Percentiles rank a stretch among this genome's conserved stretches.
phyloP scores from a whole-genome alignment of 2,329 filamentous ascomycete genomes.

The Aspergillus vadensis region DNA sequence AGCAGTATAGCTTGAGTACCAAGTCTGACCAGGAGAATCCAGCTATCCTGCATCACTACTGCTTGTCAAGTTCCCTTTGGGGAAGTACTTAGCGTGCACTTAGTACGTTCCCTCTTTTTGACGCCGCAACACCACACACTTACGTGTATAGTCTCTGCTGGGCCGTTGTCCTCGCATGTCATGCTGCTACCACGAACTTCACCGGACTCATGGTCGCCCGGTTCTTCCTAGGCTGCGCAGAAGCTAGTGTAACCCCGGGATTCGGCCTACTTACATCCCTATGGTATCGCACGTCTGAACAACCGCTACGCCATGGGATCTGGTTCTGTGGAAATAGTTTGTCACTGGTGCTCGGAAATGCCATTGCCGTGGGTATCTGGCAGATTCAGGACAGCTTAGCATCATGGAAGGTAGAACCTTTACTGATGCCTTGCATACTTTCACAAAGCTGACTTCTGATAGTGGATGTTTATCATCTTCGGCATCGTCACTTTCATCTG shows the following conservation, averaged over 20 bases:
- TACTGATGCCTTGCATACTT: no score
- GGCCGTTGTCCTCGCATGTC: conserved; percentile 33
- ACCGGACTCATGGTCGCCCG: conserved; percentile 43
- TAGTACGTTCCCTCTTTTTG: conserved; percentile 15
- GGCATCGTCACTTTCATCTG: conserved; percentile 28
- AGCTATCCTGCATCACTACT: conserved; percentile 33
- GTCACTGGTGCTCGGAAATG: conserved; percentile 28
- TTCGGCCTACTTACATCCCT: conserved; percentile 39
- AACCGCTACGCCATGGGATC: conserved; percentile 33
- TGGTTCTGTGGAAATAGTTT: conserved; percentile 36
- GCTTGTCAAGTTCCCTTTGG: conserved; percentile 40
- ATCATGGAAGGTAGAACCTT: conserved; percentile 27
- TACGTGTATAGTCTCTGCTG: conserved; percentile 27
- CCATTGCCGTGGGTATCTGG: conserved; percentile 30
- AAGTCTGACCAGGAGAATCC: not conserved
- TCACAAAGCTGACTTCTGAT: not conserved
- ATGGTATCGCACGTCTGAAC: conserved; percentile 34
- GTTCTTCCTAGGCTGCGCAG: conserved; percentile 48
- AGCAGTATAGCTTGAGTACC: not conserved
- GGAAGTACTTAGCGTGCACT: conserved; percentile 37
- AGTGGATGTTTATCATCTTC: conserved; percentile 33
- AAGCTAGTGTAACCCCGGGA: conserved; percentile 39
- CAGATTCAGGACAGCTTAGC: conserved; percentile 24
- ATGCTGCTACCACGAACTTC: conserved; percentile 43
- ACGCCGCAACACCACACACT: not conserved